Evolutionary conservation across 2,329 filamentous ascomycete genomes (phyloP), one percentile per base, ranked within the genome.

Genomic region (Apiospora marii): DNA sequence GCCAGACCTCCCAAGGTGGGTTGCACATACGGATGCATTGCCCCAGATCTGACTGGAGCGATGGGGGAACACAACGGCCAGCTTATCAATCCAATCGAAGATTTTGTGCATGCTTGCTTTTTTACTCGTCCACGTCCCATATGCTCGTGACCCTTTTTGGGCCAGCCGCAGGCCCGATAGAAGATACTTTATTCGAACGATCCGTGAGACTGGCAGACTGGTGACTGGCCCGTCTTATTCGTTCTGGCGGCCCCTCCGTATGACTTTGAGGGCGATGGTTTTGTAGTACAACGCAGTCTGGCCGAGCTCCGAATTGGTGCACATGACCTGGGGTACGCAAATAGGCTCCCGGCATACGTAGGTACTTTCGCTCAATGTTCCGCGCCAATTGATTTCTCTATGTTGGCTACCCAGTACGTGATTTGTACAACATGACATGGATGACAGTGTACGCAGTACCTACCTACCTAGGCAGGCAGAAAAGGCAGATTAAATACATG

Each of bases 111-210:
- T 34, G 16, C 12, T 41, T 64, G 19, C 58, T 64, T 64, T 24
- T n/a, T 41, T 34, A 64, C 58, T 64, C 58, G 58, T 64, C 58
- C 58, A 64, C 58, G 34, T 16, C 30, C 58, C 30, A 24, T 24
- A n/a, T 64, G 58, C 58, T 64, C 58, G 58, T 64, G 58, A 64
- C 58, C 58, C 34, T 41, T 64, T 64, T 64, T n/a, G 30, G 58
- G 10, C 22, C 58, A 22, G 58, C 58, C 30, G 58, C 58, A 64
- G 34, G 34, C 3, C 58, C 34, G 58, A 41, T 13, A 64, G 34
- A n/a, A 64, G 8, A 64, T 37, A 64, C 30, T 64, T 41, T 41
- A n/a, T 64, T 64, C 58, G 58, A 64, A 37, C 58, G 22, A 64
- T 41, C 58, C 8, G 41, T 41, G n/a, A 3, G 34, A 41, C 58